These are phyloP conservation scores for Trifolium subterraneum DNA, from an alignment of 306 rosid species.

Conservation along the genomic window DNA sequence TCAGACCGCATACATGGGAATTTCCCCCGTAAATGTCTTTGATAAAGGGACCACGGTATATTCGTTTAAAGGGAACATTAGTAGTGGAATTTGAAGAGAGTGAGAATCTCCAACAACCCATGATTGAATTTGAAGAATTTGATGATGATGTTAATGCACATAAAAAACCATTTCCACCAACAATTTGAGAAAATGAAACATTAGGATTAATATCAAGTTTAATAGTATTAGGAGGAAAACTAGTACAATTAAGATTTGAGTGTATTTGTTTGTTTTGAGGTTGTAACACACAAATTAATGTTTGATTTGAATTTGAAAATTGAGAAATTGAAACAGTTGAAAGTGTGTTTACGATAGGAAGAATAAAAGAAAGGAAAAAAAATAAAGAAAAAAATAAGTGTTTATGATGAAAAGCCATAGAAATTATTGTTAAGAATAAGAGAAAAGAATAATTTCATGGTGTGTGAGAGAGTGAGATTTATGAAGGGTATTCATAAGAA, in stretches of 20 bases:
- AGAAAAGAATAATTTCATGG: slow-evolving; percentile 53
- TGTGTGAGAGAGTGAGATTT: slow-evolving; percentile 5
- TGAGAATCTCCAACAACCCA: slow-evolving; percentile 83
- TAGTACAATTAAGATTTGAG: slow-evolving; percentile 62
- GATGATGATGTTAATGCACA: slow-evolving; percentile 59
- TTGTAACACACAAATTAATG: slow-evolving; percentile 69
- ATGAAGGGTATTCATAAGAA: background rate
- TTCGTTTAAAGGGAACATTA: slow-evolving; percentile 36
- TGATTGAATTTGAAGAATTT: slow-evolving; percentile 38
- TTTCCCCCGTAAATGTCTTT: slow-evolving; percentile 57
- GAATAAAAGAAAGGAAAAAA: slow-evolving; percentile 40
- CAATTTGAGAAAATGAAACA: slow-evolving; percentile 56
- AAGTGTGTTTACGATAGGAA: slow-evolving; percentile 49
- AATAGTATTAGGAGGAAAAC: slow-evolving; percentile 50
- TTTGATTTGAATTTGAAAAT: slow-evolving; percentile 42
- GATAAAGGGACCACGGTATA: slow-evolving; percentile 55
- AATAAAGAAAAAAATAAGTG: slow-evolving; percentile 30
- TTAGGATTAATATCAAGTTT: slow-evolving; percentile 36
- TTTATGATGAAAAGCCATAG: slow-evolving; percentile 57
- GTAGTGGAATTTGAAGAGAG: slow-evolving; percentile 48
- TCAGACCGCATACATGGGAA: slow-evolving; percentile 72
- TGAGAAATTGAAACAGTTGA: slow-evolving; percentile 79
- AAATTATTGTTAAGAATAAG: slow-evolving; percentile 28
- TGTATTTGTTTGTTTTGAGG: slow-evolving; percentile 24
- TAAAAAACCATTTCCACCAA: slow-evolving; percentile 71